Base-by-base conservation (phyloP, 2,329 filamentous ascomycete genomes). In the Arthrobotrys sinensis region DNA sequence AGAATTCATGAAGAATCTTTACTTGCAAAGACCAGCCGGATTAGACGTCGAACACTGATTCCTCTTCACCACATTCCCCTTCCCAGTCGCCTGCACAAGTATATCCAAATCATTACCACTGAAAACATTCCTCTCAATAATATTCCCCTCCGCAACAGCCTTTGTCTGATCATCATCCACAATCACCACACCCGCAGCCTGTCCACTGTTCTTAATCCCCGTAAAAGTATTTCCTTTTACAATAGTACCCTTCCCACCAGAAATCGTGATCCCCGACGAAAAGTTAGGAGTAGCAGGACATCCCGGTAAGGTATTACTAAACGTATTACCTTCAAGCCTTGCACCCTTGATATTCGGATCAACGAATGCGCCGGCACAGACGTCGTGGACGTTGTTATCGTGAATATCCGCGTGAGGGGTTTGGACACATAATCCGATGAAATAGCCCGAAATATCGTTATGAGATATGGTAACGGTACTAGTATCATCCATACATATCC, bases 61-160 rank as follows among this genome's bases (percentile, higher is more conserved):
- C 24, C 48, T 24, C 48, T 21, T 53, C 10, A 53, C 48, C 48
- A 53, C 48, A 53, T 53, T 53, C 48, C 24, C 40, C 40, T 38
- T 28, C 46, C 48, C 48, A 21, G 48, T 53, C 21, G 48, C 24
- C 10, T 14, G 32, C 21, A 53, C 48, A 4, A 53, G 4, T 1
- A 34, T 4, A 53, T 53, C 48, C 48, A 32, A n/a, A 14, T 16
- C 48, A 53, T 53, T 11, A 21, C 48, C 48, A 4, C 4, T 16
- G n/a, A 53, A 53, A 1, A 14, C 5, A 16, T 53, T 53, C 48
- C 48, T 21, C 14, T n/a, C 24, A 4, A 53, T 21, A 8, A 32
- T 1, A 34, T 53, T 53, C 24, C 48, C 48, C 24, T 14, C n/a
- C 48, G 48, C 48, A 21, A 34, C 24, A 34, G 12, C 8, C 48